Evolutionary conservation across 2,329 filamentous ascomycete genomes (phyloP), one percentile per base, ranked within the genome.

Genomic region (Zymoseptoria crescenta): DNA sequence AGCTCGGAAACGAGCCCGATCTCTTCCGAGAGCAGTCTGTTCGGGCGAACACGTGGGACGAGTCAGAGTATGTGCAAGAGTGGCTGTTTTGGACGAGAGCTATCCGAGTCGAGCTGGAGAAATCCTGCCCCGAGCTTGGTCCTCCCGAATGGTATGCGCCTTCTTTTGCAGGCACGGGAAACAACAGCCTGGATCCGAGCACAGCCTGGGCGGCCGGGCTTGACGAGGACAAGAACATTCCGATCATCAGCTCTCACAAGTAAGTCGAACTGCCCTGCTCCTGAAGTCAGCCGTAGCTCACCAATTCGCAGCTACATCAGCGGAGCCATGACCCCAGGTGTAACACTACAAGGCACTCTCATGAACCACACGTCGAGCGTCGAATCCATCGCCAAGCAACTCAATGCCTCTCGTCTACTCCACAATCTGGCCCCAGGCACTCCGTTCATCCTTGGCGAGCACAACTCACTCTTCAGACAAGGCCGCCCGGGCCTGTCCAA

Each of bases 1-100:
- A 85, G 67, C 82, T 86, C 63, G 84, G 85, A 48, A 87, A 87
- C 65, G 84, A 87, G 69, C 82, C 83, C 0, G 83, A 87, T 68
- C 71, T 86, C 7, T 87, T 74, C 70, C 20, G 70, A 77, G 2
- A 82, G 62, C 78, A 80, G 0, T 73, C 76, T 0, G 78, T 83
- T 20, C 72, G 83, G n/a, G 79, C 82, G 0, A 28, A 74, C 0
- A 73, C 67, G 28, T 87, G 81, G 78, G 79, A 77, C 57, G 84
- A 86, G 66, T 71, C 69, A 16, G 74, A 76, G 30, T 87, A 83
- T 65, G 81, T 85, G 2, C 63, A 70, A 5, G 80, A 87, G 66
- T 87, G 83, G 83, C 72, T 81, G 10, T 78, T 81, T 56, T 83
- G 80, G 45, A 83, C 81, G 0, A 67, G 74, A 10, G 72, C 74